Evolutionary conservation across 2,329 filamentous ascomycete genomes (phyloP).

Genomic region (Harringtonia aguacate): DNA sequence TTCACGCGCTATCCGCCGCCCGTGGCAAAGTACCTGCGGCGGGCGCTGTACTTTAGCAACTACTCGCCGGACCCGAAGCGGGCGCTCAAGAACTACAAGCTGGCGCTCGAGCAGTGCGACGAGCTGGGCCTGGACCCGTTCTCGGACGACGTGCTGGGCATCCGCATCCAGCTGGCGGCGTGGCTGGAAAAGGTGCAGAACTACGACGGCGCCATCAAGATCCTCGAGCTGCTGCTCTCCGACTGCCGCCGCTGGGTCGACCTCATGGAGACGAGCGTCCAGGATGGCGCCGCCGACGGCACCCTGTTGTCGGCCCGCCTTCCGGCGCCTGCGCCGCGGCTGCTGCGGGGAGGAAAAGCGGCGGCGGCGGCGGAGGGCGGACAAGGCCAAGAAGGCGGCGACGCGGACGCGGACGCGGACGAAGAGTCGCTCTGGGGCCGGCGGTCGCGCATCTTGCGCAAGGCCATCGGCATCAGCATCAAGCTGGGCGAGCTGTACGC

Average conservation of each 20-base stretch:
- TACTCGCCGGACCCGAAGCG: slow-evolving; percentile 61
- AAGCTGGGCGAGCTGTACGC: slow-evolving; percentile 81
- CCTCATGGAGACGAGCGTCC: slow-evolving; percentile 37
- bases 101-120: slow-evolving; percentile 63
- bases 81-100: slow-evolving; percentile 74
- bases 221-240: slow-evolving; percentile 63
- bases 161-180: slow-evolving; percentile 70
- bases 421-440: slow-evolving; percentile 43
- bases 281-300: slow-evolving; percentile 29
- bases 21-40: slow-evolving; percentile 67
- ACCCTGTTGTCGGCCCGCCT: slow-evolving; percentile 1
- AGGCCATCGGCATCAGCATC: slow-evolving; percentile 63
- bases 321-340: slow-evolving; percentile 1
- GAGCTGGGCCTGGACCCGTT: slow-evolving; percentile 75
- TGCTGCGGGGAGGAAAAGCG: neutral
- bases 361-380: neutral
- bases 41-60: slow-evolving; percentile 80
- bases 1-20: slow-evolving; percentile 54
- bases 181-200: slow-evolving; percentile 71
- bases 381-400: no score
- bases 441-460: slow-evolving; percentile 59
- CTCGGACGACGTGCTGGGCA: slow-evolving; percentile 81
- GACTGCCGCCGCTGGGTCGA: slow-evolving; percentile 58
- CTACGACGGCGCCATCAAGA: slow-evolving; percentile 58
- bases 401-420: slow-evolving; percentile 5